Evolutionary conservation across 139 green algal species (phyloP), one percentile per base, ranked within the genome.

Genomic region (Tetradesmus obliquus): DNA sequence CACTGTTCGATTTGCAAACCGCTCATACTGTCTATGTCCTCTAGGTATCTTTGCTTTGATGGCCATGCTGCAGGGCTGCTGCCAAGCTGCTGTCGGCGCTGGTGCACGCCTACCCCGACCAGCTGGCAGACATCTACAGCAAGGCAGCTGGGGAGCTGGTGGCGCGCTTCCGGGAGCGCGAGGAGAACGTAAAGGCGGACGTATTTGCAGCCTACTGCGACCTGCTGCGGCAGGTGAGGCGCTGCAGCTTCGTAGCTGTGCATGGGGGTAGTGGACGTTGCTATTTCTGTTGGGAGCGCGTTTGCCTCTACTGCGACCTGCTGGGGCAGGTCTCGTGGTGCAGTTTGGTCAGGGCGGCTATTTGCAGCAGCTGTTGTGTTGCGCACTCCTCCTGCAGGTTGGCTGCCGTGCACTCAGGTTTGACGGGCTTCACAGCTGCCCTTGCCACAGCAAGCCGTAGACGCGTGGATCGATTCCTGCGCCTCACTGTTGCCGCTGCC

Each of bases 181-280:
- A 99, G 93, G 98, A 99, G 89, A 98, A 94, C 66, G 98, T 99
- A 32, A 98, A 97, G 93, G 87, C 82, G 5, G 97, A 98, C 84
- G 94, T 98, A 22, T 98, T 98, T 82, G 93, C 88, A 9, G 95
- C 96, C 15, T 97, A 97, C 84, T 91, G 95, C 13, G 95, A 97
- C 74, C 91, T 99, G 86, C 88, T 99, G 57, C 89, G 88, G 15
- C 94, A 95, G 90, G 93, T 97, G 76, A 51, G 93, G 90, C 62
- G 90, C 55, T 2, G 69, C 32, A 55, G 69, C 58, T 45, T 45
- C 32, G 32, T 45, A 45, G 32, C 32, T 45, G 32, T 45, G 32
- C 32, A 45, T 8, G 53, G 51, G 17, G 92, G 32, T 20, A 20
- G 22, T 1, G 74, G 24, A 45, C 32, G 32, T 45, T 45, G 62